Percentiles rank a stretch among this genome's conserved stretches.
Conservation (phyloP, 805 yeast genomes). For the Saccharomycopsis fibuligera region DNA sequence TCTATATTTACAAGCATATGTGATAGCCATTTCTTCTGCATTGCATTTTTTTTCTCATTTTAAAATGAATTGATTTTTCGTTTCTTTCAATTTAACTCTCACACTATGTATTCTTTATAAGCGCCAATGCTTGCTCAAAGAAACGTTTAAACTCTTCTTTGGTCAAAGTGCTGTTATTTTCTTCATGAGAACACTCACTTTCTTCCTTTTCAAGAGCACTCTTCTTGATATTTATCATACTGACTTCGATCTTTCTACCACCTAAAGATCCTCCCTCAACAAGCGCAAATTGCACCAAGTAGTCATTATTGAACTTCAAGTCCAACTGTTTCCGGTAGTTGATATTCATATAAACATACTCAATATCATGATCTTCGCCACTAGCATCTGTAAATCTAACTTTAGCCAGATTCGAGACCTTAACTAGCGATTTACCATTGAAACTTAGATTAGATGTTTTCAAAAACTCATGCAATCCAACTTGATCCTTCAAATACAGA, state of each 20-base stretch:
- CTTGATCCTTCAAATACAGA: conserved; percentile 23
- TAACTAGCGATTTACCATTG: conserved; percentile 30
- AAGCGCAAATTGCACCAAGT: conserved; percentile 34
- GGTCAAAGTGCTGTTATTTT: background rate
- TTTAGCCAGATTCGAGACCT: conserved; percentile 28
- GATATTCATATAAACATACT: conserved; percentile 37
- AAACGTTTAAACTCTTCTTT: conserved; percentile 9
- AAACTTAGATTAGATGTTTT: conserved; percentile 31
- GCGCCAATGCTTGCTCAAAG: conserved; percentile 1
- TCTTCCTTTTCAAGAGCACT: conserved; percentile 18
- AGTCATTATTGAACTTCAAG: conserved; percentile 29
- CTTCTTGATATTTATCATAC: conserved; percentile 25
- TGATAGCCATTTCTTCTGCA: too few species aligned
- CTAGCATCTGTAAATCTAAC: conserved; percentile 30
- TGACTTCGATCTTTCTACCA: conserved; percentile 42
- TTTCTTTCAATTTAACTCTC: too few species aligned
- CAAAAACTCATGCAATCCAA: conserved; percentile 34
- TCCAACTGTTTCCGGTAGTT: conserved; percentile 37
- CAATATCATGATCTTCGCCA: conserved; percentile 28
- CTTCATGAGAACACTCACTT: background rate
- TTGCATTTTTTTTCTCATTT: too few species aligned
- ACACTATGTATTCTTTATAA: conserved; percentile 4
- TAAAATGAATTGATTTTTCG: too few species aligned
- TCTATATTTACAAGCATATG: too few species aligned
- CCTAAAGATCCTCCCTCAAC: conserved; percentile 50